Base-by-base conservation (phyloP, 2,329 filamentous ascomycete genomes). In the Paraphoma sp. region DNA sequence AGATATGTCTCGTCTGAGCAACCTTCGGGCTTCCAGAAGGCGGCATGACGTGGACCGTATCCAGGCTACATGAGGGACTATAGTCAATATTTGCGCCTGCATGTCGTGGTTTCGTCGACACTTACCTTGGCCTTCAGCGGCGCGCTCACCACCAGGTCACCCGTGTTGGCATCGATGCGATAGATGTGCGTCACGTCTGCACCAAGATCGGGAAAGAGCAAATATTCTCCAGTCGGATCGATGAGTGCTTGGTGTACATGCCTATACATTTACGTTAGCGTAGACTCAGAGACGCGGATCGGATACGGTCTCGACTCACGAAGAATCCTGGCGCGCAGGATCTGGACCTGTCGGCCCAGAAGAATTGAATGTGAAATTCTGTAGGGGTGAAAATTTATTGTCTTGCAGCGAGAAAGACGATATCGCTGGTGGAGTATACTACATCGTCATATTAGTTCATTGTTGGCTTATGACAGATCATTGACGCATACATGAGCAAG, bases 201-300 rank as follows among this genome's bases (percentile, higher is more conserved):
- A 41, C 89, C 86, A 5, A 93, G 80, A 64, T 91, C 89, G 1
- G 88, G 87, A 8, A 87, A 82, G 8, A 90, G 67, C 29, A 90
- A 65, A 72, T 84, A 91, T n/a, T 79, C 67, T 6, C 83, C 84
- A 2, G 85, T 88, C 6, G 88, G 89, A 69, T 91, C 89, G 33
- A 88, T 70, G 49, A 89, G 71, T n/a, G 84, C 82, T 68, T 89
- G 78, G 73, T 91, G 88, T 16, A 87, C 87, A 68, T 89, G 81
- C 78, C 42, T 46, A 10, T 23, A 28, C 12, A 28, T 18, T 28
- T 8, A 45, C 14, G 16, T 45, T 4, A 23, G 18, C 14, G 14
- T 16, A 12, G 42, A 8, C 9, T 45, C 8, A 6, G 2, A 23
- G 6, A 18, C 17, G 28, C 11, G 17, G 17, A 14, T 28, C 14